Percentiles rank a stretch among this genome's conserved stretches.
Evolutionary conservation across 106 monocot species (phyloP).

Genomic region (Dendrobium catenatum): DNA sequence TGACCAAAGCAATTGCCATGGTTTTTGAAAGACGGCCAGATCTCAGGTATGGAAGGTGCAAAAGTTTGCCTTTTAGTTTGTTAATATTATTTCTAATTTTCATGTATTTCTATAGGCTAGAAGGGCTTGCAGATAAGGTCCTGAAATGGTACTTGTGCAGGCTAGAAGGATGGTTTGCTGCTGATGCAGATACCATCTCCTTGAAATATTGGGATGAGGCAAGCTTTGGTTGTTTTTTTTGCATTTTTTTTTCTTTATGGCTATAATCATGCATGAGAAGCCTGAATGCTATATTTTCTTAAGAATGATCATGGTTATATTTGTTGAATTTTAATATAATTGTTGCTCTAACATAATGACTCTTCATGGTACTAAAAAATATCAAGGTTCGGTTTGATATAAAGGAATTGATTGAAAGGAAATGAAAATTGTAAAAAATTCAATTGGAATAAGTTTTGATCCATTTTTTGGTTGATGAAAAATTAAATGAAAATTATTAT

Average conservation of each 20-base stretch:
- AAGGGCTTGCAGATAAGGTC: constrained; percentile 74
- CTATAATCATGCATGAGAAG: background rate
- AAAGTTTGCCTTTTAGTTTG: background rate
- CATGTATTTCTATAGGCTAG: constrained; percentile 38
- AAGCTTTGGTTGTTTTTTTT: constrained; percentile 13
- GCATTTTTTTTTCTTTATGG: background rate
- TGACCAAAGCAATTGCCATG: constrained; percentile 53
- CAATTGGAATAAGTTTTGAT: too few relatives aligned
- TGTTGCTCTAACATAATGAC: too few relatives aligned
- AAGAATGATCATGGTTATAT: too few relatives aligned
- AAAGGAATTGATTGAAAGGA: too few relatives aligned
- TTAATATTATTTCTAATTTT: constrained; percentile 3
- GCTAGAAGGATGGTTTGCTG: constrained; percentile 99
- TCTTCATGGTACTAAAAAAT: too few relatives aligned
- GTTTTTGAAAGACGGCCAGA: constrained; percentile 58
- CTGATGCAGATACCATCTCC: constrained; percentile 84
- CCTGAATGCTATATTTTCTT: too few relatives aligned
- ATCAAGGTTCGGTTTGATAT: too few relatives aligned
- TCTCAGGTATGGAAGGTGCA: constrained; percentile 40
- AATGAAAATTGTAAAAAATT: too few relatives aligned
- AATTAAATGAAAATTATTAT: too few relatives aligned
- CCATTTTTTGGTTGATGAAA: too few relatives aligned
- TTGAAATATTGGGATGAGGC: constrained; percentile 87
- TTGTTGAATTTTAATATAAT: too few relatives aligned
- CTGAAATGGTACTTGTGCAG: constrained; percentile 97